Conservation (phyloP, 2,329 filamentous ascomycete species). For the Ascochyta clinopodiicola region DNA sequence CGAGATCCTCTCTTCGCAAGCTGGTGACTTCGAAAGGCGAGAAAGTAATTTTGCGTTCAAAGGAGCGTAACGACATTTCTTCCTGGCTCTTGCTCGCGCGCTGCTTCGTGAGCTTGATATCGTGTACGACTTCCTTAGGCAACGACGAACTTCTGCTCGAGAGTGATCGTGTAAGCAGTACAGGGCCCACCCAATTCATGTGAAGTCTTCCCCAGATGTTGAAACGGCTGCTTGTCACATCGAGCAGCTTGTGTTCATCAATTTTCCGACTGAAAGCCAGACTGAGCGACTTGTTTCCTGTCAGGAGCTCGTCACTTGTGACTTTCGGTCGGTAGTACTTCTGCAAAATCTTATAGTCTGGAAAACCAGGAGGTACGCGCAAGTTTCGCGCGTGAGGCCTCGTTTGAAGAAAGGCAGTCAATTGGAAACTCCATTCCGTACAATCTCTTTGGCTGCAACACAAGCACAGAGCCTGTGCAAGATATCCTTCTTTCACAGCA, state of each 20-base stretch:
- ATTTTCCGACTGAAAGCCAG: slow-evolving; percentile 40
- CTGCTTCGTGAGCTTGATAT: slow-evolving; percentile 41
- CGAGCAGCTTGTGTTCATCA: slow-evolving; percentile 44
- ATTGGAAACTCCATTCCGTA: slow-evolving; percentile 33
- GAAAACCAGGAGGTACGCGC: slow-evolving; percentile 26
- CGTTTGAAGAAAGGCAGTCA: slow-evolving; percentile 23
- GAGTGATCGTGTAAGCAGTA: slow-evolving; percentile 43
- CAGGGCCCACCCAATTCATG: slow-evolving; percentile 48
- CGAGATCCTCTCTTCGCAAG: slow-evolving; percentile 37
- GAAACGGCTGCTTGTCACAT: slow-evolving; percentile 44
- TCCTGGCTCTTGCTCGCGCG: slow-evolving; percentile 28
- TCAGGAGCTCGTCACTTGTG: slow-evolving; percentile 39
- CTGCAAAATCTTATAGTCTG: slow-evolving; percentile 36
- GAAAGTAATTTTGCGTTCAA: slow-evolving; percentile 48
- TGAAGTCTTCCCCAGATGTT: slow-evolving; percentile 49
- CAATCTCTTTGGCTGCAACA: slow-evolving; percentile 29
- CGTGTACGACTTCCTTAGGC: slow-evolving; percentile 28
- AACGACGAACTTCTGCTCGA: slow-evolving; percentile 10
- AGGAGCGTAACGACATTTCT: slow-evolving; percentile 4
- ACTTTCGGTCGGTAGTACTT: slow-evolving; percentile 49
- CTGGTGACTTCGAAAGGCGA: slow-evolving; percentile 41
- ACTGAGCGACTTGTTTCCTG: slow-evolving; percentile 34
- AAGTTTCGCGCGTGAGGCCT: slow-evolving; percentile 3
- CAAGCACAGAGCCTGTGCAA: slow-evolving; percentile 41
- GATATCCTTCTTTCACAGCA: slow-evolving; percentile 29